These are phyloP conservation scores for Madurella mycetomatis DNA, from an alignment of 2,329 filamentous ascomycete species.

Conservation along the genomic window DNA sequence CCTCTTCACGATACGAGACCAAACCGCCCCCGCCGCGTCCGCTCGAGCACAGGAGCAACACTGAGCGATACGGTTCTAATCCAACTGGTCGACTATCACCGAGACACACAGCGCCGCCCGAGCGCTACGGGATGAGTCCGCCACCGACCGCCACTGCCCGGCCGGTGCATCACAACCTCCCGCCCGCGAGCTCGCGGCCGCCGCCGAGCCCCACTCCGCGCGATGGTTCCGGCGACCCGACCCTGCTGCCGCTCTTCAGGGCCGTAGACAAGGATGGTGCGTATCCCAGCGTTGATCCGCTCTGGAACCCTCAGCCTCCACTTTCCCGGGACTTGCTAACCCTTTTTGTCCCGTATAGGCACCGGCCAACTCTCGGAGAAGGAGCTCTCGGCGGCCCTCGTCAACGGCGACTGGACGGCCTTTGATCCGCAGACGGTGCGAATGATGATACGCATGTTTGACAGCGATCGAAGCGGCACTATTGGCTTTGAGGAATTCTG, in stretches of 20 bases:
- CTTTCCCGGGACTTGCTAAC: not conserved
- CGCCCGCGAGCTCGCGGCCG: slow-evolving; percentile 55
- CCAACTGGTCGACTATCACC: slow-evolving; percentile 25
- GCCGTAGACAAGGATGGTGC: slow-evolving; percentile 82
- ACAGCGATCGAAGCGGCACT: slow-evolving; percentile 80
- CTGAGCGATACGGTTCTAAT: slow-evolving; percentile 16
- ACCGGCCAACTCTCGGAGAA: slow-evolving; percentile 79
- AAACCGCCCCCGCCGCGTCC: slow-evolving; percentile 45
- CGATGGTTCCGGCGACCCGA: slow-evolving; percentile 56
- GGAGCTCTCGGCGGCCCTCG: slow-evolving; percentile 83
- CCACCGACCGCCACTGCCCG: slow-evolving; percentile 44
- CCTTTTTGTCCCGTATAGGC: slow-evolving; percentile 38
- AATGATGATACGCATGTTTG: slow-evolving; percentile 99
- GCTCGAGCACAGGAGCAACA: slow-evolving; percentile 30
- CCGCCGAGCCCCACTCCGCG: slow-evolving; percentile 59
- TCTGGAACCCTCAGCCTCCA: not conserved
- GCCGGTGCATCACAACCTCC: slow-evolving; percentile 44
- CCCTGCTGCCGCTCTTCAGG: slow-evolving; percentile 78
- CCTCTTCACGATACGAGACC: slow-evolving; percentile 42
- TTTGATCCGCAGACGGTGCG: slow-evolving; percentile 92
- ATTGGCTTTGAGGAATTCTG: slow-evolving; percentile 97
- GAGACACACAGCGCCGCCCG: slow-evolving; percentile 25
- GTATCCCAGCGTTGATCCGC: slow-evolving; percentile 23
- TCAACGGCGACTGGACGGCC: slow-evolving; percentile 91
- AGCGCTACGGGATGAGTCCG: slow-evolving; percentile 47